Percentiles rank a stretch among this genome's conserved stretches.
These are phyloP conservation scores for Agastache rugosa DNA, from an alignment of 257 asterid genomes.

Conservation along the genomic window DNA sequence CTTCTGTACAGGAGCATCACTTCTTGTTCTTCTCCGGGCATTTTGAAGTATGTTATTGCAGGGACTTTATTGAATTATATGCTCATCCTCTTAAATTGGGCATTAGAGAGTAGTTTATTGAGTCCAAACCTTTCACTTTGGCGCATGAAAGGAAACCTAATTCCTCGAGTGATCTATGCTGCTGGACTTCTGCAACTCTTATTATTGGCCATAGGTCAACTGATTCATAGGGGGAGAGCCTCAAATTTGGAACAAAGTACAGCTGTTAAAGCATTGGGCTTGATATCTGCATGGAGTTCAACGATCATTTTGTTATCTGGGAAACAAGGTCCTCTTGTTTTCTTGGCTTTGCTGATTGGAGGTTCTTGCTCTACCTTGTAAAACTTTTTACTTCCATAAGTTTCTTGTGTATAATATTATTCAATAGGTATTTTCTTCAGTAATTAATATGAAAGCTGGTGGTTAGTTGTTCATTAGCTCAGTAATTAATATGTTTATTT, in stretches of 20 bases:
- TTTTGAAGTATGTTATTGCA: slow-evolving; percentile 56
- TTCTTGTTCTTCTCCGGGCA: slow-evolving; percentile 52
- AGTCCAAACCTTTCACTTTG: slow-evolving; percentile 40
- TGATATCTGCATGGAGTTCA: slow-evolving; percentile 84
- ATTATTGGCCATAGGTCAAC: slow-evolving; percentile 49
- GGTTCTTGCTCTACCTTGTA: slow-evolving; percentile 53
- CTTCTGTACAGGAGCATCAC: slow-evolving; percentile 58
- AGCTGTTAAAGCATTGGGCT: slow-evolving; percentile 56
- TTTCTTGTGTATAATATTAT: slow-evolving; percentile 4
- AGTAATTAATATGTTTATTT: slow-evolving; percentile 31
- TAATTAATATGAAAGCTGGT: background rate
- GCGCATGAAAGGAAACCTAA: slow-evolving; percentile 52
- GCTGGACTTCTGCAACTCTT: slow-evolving; percentile 72
- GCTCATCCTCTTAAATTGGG: slow-evolving; percentile 73
- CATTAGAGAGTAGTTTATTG: slow-evolving; percentile 55
- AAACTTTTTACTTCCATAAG: background rate
- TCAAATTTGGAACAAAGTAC: slow-evolving; percentile 50
- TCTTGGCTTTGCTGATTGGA: slow-evolving; percentile 67
- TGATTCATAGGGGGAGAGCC: slow-evolving; percentile 41
- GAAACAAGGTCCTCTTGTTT: slow-evolving; percentile 85
- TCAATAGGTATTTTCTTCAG: background rate
- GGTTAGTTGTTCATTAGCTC: slow-evolving; percentile 1
- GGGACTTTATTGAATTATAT: slow-evolving; percentile 60
- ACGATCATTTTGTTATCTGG: slow-evolving; percentile 81
- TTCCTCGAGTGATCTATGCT: slow-evolving; percentile 77